Evolutionary conservation across 2,329 filamentous ascomycete genomes (phyloP), one percentile per base, ranked within the genome.

Genomic region (Talaromyces rugulosus): DNA sequence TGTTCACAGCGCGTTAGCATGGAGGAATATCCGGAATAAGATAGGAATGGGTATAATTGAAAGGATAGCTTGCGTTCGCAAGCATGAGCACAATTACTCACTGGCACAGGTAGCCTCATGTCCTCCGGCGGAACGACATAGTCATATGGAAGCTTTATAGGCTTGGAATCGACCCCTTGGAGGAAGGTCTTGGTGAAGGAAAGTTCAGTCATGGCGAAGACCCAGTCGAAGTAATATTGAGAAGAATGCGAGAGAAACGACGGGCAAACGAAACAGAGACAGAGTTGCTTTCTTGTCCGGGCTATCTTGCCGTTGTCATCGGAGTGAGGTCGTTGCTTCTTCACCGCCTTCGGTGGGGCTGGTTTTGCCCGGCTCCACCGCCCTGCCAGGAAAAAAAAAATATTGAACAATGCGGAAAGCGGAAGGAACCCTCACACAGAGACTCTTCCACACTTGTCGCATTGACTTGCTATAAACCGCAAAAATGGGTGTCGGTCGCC

Each of bases 181-280:
- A 99, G 87, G 77, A 96, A 97, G 34, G 86, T 83, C 77, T 90
- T 92, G 69, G 92, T 89, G 76, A 97, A 98, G 57, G 87, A 81
- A 64, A 93, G 78, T 83, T 97, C 93, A n/a, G 89, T 83, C 89
- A 93, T 93, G 67, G 63, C 74, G 66, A 33, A 23, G 11, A 8
- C 50, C 6, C 5, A 5, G 28, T 27, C 11, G 9, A 28, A 51
- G 6, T 5, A 14, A 5, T 28, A 23, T 51, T 18, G 7, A 28
- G 27, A 51, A 5, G 6, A 55, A 14, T 31, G 14, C n/a, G 18
- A 31, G 30, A 55, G 52, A 55, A 16, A 31, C 28, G 16, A 28
- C n/a, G 44, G 12, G 1, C 18, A 28, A 51, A 7, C 44, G 1
- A 16, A 31, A 5, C 28, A 30, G 3, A n/a, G 40, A 18, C 23